phyloP scores from a whole-genome alignment of 768 basidiomycete genomes.

The Gelatoporia subvermispora region DNA sequence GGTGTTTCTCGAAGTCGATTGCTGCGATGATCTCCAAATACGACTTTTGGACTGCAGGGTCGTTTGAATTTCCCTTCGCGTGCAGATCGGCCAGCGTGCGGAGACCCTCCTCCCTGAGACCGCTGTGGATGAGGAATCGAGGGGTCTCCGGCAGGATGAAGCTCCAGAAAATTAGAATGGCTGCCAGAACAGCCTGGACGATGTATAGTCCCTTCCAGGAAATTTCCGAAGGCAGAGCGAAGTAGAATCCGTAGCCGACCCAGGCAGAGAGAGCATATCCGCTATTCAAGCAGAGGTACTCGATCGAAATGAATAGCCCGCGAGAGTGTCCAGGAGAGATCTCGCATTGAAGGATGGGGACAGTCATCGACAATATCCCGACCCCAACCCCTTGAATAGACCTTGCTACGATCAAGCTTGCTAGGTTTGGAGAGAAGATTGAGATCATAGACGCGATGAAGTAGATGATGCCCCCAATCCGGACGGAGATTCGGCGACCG shows the following conservation, averaged over 20 bases:
- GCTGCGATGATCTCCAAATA: constrained; percentile 39
- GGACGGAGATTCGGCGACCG: constrained; percentile 46
- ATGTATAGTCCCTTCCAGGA: constrained; percentile 56
- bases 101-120: constrained; percentile 45
- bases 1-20: constrained; percentile 33
- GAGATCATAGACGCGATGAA: constrained; percentile 46
- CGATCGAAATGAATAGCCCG: constrained; percentile 50
- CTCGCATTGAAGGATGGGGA: constrained; percentile 13
- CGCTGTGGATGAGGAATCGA: constrained; percentile 52
- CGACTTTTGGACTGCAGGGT: constrained; percentile 38
- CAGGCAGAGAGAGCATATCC: constrained; percentile 47
- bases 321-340: constrained; percentile 29
- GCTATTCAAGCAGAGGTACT: constrained; percentile 46
- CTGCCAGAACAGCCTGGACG: constrained; percentile 46
- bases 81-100: constrained; percentile 54
- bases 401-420: constrained; percentile 57
- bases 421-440: constrained; percentile 45
- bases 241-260: constrained; percentile 48
- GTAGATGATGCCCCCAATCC: constrained; percentile 46
- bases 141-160: constrained; percentile 49
- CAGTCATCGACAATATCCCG: constrained; percentile 38
- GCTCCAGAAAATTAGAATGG: constrained; percentile 42
- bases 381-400: constrained; percentile 71
- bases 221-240: constrained; percentile 39
- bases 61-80: constrained; percentile 40